These are phyloP conservation scores for Phalaenopsis equestris DNA, from an alignment of 106 monocot species.

Conservation along the genomic window DNA sequence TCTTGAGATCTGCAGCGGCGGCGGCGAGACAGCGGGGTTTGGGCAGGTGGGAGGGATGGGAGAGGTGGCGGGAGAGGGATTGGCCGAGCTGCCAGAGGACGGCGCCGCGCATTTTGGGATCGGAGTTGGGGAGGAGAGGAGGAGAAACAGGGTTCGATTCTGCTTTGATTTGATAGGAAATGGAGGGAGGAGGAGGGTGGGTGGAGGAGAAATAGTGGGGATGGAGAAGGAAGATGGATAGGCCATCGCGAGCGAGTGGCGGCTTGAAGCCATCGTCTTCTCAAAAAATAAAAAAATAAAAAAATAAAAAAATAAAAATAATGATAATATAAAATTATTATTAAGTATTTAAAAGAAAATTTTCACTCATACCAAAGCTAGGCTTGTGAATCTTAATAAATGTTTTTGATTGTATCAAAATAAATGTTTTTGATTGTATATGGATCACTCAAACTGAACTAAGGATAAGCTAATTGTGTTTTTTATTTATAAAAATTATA, in stretches of 20 bases:
- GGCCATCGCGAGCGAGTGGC: slow-evolving; percentile 11
- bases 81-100: slow-evolving; percentile 21
- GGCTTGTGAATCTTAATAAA: too few relatives aligned
- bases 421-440: too few relatives aligned
- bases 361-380: too few relatives aligned
- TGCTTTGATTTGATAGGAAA: neutral
- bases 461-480: too few relatives aligned
- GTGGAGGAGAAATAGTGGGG: neutral
- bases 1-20: slow-evolving; percentile 47
- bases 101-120: slow-evolving; percentile 8
- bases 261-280: too few relatives aligned
- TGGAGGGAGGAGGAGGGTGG: neutral
- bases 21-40: slow-evolving; percentile 14
- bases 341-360: too few relatives aligned
- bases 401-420: too few relatives aligned
- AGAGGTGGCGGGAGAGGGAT: slow-evolving; percentile 32
- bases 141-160: neutral
- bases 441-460: too few relatives aligned
- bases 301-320: too few relatives aligned
- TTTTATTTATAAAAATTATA: too few relatives aligned
- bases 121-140: neutral
- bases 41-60: slow-evolving; percentile 18
- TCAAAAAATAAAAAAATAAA: too few relatives aligned
- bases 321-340: too few relatives aligned
- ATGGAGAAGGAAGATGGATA: neutral